These are phyloP conservation scores for Boletus edulis DNA, from an alignment of 768 basidiomycete species.

Conservation along the genomic window DNA sequence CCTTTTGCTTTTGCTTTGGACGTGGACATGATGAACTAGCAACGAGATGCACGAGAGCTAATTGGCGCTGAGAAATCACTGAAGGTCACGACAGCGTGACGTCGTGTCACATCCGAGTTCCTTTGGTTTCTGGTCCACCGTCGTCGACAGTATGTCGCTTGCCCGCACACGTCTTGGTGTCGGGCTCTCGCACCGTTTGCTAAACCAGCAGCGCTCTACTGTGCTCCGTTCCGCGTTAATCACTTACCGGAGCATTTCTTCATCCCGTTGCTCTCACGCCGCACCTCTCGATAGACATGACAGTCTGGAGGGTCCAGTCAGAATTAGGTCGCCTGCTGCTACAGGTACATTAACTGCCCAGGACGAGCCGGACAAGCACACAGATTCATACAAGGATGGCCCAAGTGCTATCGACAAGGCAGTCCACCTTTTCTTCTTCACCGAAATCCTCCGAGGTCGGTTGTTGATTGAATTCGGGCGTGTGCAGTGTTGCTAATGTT, in stretches of 20 bases:
- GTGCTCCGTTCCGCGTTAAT: constrained; percentile 37
- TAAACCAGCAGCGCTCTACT: constrained; percentile 23
- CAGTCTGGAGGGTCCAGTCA: constrained; percentile 22
- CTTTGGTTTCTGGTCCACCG: constrained; percentile 6
- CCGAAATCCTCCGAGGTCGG: constrained; percentile 93
- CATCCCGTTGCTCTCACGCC: constrained; percentile 21
- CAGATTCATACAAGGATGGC: constrained; percentile 72
- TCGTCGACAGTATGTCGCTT: constrained; percentile 49
- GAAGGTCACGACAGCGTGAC: constrained; percentile 26
- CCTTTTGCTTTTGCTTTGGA: constrained; percentile 60
- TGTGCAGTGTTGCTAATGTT: constrained; percentile 8
- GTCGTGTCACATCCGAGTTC: constrained; percentile 23
- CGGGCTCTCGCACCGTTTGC: constrained; percentile 50
- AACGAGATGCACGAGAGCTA: constrained; percentile 14
- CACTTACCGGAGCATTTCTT: constrained; percentile 42
- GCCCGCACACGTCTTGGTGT: constrained; percentile 49
- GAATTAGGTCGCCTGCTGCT: constrained; percentile 32
- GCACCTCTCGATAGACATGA: constrained; percentile 16
- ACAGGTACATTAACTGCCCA: constrained; percentile 36
- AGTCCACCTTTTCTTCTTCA: constrained; percentile 96
- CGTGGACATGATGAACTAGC: constrained; percentile 40
- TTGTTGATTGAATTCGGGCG: constrained; percentile 7
- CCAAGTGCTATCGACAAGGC: constrained; percentile 95
- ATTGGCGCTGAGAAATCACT: constrained; percentile 26
- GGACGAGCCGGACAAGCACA: constrained; percentile 48